phyloP scores from a whole-genome alignment of 441 rosid genomes.

The Pelargonium australe region DNA sequence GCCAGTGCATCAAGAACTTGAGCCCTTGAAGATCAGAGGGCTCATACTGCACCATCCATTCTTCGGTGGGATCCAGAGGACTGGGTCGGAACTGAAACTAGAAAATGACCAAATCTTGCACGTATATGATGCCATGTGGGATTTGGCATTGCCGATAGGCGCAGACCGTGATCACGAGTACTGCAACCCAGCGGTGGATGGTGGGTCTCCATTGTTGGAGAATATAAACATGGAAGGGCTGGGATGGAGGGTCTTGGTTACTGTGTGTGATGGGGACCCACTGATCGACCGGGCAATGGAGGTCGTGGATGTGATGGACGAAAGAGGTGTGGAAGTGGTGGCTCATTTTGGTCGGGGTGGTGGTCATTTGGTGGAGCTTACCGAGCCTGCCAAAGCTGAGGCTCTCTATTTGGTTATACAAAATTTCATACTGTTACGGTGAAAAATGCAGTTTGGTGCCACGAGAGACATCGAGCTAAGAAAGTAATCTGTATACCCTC shows the following conservation, averaged over 20 bases:
- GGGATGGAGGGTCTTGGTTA: neutral
- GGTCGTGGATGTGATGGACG: conserved; percentile 2
- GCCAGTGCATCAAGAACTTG: conserved; percentile 6
- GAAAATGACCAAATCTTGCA: conserved; percentile 6
- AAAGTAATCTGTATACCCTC: too few species aligned
- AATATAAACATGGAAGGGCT: neutral
- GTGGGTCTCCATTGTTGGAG: neutral
- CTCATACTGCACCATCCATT: conserved; percentile 21
- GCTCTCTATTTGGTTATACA: neutral
- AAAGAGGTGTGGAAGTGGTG: neutral
- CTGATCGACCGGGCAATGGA: neutral
- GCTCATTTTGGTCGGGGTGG: neutral
- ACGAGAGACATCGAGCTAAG: too few species aligned
- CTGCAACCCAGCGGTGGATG: neutral
- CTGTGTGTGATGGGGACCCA: conserved; percentile 1
- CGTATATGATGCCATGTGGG: conserved; percentile 16
- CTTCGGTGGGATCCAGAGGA: conserved; percentile 31
- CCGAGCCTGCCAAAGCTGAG: neutral
- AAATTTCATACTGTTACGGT: neutral
- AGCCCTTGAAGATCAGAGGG: conserved; percentile 15
- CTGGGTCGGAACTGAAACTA: conserved; percentile 21
- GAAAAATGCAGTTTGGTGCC: too few species aligned
- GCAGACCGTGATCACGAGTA: conserved; percentile 19
- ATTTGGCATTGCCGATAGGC: conserved; percentile 22
- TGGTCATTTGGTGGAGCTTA: neutral